Base-by-base conservation (phyloP, 768 basidiomycete genomes). In the Lactifluus volemus region DNA sequence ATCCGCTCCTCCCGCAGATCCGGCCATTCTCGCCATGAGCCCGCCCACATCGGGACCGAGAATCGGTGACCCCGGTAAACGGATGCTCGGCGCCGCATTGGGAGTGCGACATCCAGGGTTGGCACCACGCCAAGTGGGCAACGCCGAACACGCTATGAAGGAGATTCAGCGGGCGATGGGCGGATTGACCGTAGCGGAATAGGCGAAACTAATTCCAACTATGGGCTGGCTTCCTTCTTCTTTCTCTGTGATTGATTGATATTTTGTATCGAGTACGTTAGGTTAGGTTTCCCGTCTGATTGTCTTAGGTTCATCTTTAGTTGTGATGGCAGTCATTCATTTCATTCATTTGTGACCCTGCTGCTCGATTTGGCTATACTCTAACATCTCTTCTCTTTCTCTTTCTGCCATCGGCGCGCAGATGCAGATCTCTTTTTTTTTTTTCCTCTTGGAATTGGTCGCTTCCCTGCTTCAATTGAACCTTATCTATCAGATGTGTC, bases 11-110 rank as follows among this genome's bases (percentile, higher is more conserved):
- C 78, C 79, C 17, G 73, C 80, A 17, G 87, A 90, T 71, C 86
- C 88, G 19, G 86, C 88, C 1, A 86, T 89, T 61, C 70, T 89
- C 53, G 77, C 81, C 12, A 78, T 81, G 25, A 81, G 81, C 68
- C 70, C 72, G 6, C 74, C 74, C 19, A 72, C 74, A 36, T 55
- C 65, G 34, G 85, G 84, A n/a, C 89, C 89, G 21, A 81, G 86
- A 68, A 91, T 93, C 67, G 91, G 91, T 39, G 89, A 93, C 72
- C 88, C 91, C 36, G 91, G 88, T 44, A 90, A 89, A 76, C 79
- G 91, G 68, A 93, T 93, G 90, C 78, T 93, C 25, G 92, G 89
- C 45, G 86, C 86, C 56, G 90, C 90, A 36, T 76, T 93, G 59
- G 92, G 91, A 49, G 80, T 92, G 62, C 81, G 90, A 73, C 89